A percentile compares a stretch with the other conserved stretches of the same genome.
Conservation (phyloP, 2,329 filamentous ascomycete species). For the Ophiosphaerella korrae region DNA sequence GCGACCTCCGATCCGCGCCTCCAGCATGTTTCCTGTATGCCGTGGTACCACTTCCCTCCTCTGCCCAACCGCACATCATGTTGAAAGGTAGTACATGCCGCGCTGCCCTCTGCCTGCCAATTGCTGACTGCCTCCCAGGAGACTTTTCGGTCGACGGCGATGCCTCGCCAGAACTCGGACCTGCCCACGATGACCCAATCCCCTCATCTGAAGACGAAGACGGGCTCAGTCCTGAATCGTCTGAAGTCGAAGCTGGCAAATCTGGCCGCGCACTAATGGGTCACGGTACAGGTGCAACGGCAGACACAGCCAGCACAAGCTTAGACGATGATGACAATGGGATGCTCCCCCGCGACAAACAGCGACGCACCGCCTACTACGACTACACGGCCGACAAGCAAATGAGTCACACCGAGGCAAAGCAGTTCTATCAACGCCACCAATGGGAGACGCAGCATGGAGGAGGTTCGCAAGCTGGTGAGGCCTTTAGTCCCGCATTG, state of each 20-base stretch:
- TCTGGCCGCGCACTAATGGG: conserved; percentile 17
- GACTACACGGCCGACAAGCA: conserved; percentile 93
- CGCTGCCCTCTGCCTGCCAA: neutral
- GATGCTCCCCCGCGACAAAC: conserved; percentile 57
- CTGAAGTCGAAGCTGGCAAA: conserved; percentile 30
- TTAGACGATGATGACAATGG: conserved; percentile 35
- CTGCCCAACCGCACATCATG: conserved; percentile 26
- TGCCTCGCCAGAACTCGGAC: conserved; percentile 42
- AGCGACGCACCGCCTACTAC: conserved; percentile 82
- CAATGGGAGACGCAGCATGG: conserved; percentile 65
- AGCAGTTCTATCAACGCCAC: conserved; percentile 92
- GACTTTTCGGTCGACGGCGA: conserved; percentile 41
- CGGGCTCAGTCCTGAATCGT: conserved; percentile 36
- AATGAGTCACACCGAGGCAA: conserved; percentile 91
- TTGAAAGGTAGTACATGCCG: conserved; percentile 30
- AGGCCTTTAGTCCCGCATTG: conserved; percentile 49
- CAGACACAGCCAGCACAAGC: conserved; percentile 28
- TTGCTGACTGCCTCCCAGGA: conserved; percentile 20
- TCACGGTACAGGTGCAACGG: conserved; percentile 24
- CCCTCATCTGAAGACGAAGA: conserved; percentile 47
- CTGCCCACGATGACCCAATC: conserved; percentile 40
- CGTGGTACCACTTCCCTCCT: conserved; percentile 15
- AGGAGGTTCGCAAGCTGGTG: conserved; percentile 48
- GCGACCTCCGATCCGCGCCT: conserved; percentile 9
- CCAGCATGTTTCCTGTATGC: conserved; percentile 6